A percentile compares a stretch with the other conserved stretches of the same genome.
phyloP scores from a whole-genome alignment of 352 stramenopile genomes.

The Peronospora destructor region DNA sequence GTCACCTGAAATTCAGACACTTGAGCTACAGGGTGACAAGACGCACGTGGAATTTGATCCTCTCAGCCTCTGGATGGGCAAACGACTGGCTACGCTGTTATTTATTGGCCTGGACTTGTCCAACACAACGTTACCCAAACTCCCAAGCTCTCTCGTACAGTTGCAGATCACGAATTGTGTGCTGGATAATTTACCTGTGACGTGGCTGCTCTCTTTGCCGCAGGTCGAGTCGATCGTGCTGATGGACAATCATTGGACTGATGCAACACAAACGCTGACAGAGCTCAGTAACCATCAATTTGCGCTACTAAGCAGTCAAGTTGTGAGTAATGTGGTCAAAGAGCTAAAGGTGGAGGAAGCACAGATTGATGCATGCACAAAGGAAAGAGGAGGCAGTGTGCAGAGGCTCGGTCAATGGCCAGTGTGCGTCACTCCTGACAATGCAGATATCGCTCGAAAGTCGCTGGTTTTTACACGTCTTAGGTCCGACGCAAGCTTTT shows the following conservation, averaged over 20 bases:
- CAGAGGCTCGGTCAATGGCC: slow-evolving; percentile 8
- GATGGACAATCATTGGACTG: slow-evolving; percentile 8
- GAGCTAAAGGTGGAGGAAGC: not conserved
- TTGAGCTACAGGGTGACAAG: slow-evolving; percentile 14
- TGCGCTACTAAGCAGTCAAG: slow-evolving; percentile 7
- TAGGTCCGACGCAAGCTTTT: slow-evolving; percentile 1
- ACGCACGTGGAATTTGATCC: slow-evolving; percentile 22
- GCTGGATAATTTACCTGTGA: slow-evolving; percentile 14
- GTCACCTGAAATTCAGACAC: slow-evolving; percentile 6
- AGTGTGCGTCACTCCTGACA: slow-evolving; percentile 20
- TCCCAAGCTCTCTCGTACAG: slow-evolving; percentile 18
- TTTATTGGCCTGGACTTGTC: slow-evolving; percentile 36
- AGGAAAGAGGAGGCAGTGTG: slow-evolving; percentile 10
- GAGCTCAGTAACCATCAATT: slow-evolving; percentile 22
- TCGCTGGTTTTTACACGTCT: slow-evolving; percentile 7
- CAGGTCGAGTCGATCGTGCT: slow-evolving; percentile 23
- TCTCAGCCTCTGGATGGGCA: slow-evolving; percentile 10
- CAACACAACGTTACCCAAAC: slow-evolving; percentile 14
- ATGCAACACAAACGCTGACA: slow-evolving; percentile 2
- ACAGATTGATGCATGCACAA: slow-evolving; percentile 4
- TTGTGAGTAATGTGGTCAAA: slow-evolving; percentile 1
- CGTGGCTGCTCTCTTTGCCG: slow-evolving; percentile 12
- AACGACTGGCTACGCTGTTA: slow-evolving; percentile 14
- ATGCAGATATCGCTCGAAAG: slow-evolving; percentile 7
- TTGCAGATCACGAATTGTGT: slow-evolving; percentile 26